Percentiles rank a stretch among this genome's conserved stretches.
These are phyloP conservation scores for Aspergillus aculeatinus DNA, from an alignment of 2,329 filamentous ascomycete species.

Conservation along the genomic window DNA sequence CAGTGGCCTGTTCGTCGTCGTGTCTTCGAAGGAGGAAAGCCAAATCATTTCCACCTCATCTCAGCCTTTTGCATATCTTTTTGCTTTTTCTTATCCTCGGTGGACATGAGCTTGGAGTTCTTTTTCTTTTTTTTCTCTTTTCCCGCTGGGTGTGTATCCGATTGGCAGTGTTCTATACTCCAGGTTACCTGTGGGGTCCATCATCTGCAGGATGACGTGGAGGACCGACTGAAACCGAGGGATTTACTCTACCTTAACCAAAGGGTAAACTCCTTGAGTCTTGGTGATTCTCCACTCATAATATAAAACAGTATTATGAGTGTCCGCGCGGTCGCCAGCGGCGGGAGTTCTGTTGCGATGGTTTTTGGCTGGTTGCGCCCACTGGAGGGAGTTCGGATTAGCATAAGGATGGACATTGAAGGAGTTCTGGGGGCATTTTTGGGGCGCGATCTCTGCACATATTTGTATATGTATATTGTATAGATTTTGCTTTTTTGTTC, in stretches of 20 bases:
- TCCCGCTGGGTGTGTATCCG: neutral
- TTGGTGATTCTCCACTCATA: neutral
- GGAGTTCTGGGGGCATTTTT: neutral
- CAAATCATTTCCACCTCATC: too few relatives aligned
- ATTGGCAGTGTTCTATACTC: neutral
- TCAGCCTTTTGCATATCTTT: neutral
- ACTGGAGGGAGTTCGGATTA: neutral
- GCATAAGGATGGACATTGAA: neutral
- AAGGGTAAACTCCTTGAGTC: neutral
- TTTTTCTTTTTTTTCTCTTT: neutral
- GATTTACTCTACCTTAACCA: neutral
- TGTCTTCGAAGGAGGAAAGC: neutral
- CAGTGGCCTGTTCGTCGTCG: neutral
- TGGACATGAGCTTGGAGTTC: neutral
- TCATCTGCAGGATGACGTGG: slow-evolving; percentile 22
- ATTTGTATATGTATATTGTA: neutral
- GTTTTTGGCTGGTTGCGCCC: neutral
- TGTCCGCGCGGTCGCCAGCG: neutral
- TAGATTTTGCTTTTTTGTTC: neutral
- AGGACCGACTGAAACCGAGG: slow-evolving; percentile 2
- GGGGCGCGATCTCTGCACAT: neutral
- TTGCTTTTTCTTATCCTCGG: neutral
- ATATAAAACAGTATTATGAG: neutral
- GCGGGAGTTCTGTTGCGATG: neutral
- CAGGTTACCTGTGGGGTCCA: neutral